These are phyloP conservation scores for Cytospora schulzeri DNA, from an alignment of 2,329 filamentous ascomycete species.

Conservation along the genomic window DNA sequence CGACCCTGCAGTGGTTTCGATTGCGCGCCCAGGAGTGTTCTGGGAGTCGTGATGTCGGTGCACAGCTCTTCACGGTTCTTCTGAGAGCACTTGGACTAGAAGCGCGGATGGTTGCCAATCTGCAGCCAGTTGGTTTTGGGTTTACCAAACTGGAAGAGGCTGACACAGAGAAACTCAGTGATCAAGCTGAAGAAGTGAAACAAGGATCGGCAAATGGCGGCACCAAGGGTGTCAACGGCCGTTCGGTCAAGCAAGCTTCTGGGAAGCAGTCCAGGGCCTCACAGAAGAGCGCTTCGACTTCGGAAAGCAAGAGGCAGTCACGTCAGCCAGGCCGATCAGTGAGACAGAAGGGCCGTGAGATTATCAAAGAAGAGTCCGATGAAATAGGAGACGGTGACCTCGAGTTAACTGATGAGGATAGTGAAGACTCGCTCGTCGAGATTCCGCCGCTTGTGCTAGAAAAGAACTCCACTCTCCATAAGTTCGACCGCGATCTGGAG, in stretches of 20 bases:
- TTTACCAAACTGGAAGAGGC: constrained; percentile 88
- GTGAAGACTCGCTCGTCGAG: constrained; percentile 63
- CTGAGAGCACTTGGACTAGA: constrained; percentile 80
- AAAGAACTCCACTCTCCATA: constrained; percentile 37
- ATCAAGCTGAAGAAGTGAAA: constrained; percentile 27
- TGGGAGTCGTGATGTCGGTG: constrained; percentile 85
- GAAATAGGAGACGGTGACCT: constrained; percentile 50
- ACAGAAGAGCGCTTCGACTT: background rate
- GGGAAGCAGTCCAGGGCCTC: constrained; percentile 28
- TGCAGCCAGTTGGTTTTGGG: constrained; percentile 87
- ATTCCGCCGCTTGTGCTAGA: constrained; percentile 45
- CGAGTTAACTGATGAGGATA: constrained; percentile 52
- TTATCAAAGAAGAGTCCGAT: constrained; percentile 36
- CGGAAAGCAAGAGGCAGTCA: constrained; percentile 6
- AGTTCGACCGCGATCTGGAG: constrained; percentile 74
- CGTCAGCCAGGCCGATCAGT: constrained; percentile 6
- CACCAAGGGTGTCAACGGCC: constrained; percentile 29
- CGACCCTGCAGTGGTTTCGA: constrained; percentile 68
- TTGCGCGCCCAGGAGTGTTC: constrained; percentile 67
- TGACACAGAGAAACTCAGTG: constrained; percentile 47
- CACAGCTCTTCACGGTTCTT: constrained; percentile 86
- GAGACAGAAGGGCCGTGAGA: constrained; percentile 20
- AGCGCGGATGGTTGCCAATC: constrained; percentile 76
- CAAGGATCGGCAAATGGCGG: constrained; percentile 10
- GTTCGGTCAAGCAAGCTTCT: constrained; percentile 27